Conservation (phyloP, 768 basidiomycete species). For the Hebeloma cylindrosporum region DNA sequence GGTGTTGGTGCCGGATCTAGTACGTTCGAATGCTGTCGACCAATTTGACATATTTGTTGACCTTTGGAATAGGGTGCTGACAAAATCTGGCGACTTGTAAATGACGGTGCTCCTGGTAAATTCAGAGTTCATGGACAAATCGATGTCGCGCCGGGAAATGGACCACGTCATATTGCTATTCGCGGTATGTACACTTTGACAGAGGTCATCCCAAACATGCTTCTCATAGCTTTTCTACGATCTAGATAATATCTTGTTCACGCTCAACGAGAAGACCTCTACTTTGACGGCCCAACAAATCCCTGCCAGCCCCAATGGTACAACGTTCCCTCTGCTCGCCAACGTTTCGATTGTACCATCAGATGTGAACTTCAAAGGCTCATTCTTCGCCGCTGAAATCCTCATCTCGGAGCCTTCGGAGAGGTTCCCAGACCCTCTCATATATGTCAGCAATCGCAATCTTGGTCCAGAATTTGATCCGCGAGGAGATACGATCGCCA, state of each 20-base stretch:
- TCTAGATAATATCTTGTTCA: conserved; percentile 46
- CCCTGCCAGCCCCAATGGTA: conserved; percentile 49
- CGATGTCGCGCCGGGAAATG: conserved; percentile 50
- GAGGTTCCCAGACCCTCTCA: conserved; percentile 48
- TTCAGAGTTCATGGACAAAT: conserved; percentile 58
- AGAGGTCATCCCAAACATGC: neutral
- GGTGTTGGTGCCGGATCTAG: conserved; percentile 61
- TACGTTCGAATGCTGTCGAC: conserved; percentile 21
- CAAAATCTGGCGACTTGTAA: conserved; percentile 60
- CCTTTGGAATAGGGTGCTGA: conserved; percentile 48
- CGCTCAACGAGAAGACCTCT: conserved; percentile 51
- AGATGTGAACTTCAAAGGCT: conserved; percentile 11
- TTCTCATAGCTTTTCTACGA: neutral
- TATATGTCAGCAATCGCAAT: conserved; percentile 68
- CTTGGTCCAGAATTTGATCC: conserved; percentile 40
- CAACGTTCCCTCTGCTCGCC: conserved; percentile 45
- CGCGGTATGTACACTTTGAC: conserved; percentile 11
- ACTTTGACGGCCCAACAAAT: conserved; percentile 59
- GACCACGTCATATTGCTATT: conserved; percentile 45
- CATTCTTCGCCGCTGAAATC: conserved; percentile 58
- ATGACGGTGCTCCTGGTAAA: conserved; percentile 39
- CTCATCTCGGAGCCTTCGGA: conserved; percentile 47
- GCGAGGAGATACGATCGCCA: conserved; percentile 59
- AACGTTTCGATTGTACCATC: conserved; percentile 49
- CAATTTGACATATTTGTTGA: neutral